A percentile compares a stretch with the other conserved stretches of the same genome.
Evolutionary conservation across 176 grass and related monocot species (phyloP).

Genomic region (Puya raimondii): DNA sequence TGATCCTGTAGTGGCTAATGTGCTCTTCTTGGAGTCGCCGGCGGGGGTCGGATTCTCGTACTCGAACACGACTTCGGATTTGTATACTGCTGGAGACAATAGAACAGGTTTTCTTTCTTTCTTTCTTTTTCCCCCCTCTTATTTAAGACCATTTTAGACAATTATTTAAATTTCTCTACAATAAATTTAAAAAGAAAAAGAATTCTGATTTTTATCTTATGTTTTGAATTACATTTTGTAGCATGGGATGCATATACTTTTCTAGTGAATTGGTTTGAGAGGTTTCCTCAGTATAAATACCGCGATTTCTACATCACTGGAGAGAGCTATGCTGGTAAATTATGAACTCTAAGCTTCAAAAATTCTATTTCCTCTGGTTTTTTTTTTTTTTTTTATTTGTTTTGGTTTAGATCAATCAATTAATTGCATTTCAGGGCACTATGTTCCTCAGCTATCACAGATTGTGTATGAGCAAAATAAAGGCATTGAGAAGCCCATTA

Average conservation of each 20-base stretch:
- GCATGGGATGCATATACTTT: constrained; percentile 61
- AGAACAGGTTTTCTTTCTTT: constrained; percentile 43
- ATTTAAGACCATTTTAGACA: too few species aligned
- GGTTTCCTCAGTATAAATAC: constrained; percentile 68
- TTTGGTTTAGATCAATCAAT: background rate
- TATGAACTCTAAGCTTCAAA: background rate
- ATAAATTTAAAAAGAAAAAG: too few species aligned
- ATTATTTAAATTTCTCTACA: too few species aligned
- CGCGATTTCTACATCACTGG: constrained; percentile 69
- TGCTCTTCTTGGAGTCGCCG: constrained; percentile 83
- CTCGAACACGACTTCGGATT: constrained; percentile 69
- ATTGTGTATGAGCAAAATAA: constrained; percentile 56
- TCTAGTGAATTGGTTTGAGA: constrained; percentile 66
- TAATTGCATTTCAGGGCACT: constrained; percentile 47
- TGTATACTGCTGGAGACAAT: constrained; percentile 47
- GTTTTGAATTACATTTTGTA: constrained; percentile 16
- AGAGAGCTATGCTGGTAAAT: constrained; percentile 67
- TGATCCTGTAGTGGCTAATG: constrained; percentile 59
- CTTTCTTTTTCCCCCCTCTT: too few species aligned
- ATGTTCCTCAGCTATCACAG: constrained; percentile 73
- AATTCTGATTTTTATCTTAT: background rate
- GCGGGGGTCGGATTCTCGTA: constrained; percentile 84
- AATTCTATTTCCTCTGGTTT: background rate
- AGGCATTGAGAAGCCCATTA: constrained; percentile 37
- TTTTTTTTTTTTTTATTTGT: background rate